Evolutionary conservation across 2,329 filamentous ascomycete species (phyloP).

Genomic region (Fusarium humuli): DNA sequence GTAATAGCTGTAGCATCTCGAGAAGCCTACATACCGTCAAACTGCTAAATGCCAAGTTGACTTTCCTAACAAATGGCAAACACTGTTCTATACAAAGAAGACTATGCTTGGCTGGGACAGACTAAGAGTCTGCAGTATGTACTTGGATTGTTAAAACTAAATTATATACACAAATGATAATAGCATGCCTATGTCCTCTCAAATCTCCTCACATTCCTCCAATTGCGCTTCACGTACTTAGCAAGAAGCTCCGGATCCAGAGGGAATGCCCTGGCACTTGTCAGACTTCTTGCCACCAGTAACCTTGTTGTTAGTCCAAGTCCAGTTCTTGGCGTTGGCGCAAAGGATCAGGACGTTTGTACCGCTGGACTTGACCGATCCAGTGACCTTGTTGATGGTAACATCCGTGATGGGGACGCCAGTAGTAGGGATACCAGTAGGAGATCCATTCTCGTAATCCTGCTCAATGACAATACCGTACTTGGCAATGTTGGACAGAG

Average conservation of each 20-base stretch:
- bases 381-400: conserved; percentile 57
- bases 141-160: not conserved
- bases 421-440: conserved; percentile 57
- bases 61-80: not conserved
- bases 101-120: not conserved
- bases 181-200: accelerated
- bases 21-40: not conserved
- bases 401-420: conserved; percentile 67
- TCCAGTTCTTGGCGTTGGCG: conserved; percentile 63
- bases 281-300: conserved; percentile 61
- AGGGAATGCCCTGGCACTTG: conserved; percentile 46
- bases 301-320: conserved; percentile 61
- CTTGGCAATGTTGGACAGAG: conserved; percentile 56
- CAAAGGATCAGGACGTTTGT: conserved; percentile 65
- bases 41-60: not conserved
- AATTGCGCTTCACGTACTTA: conserved; percentile 1
- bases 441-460: conserved; percentile 62
- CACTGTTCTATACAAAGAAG: not conserved
- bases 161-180: not conserved
- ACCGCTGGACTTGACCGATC: conserved; percentile 55
- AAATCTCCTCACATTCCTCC: not conserved
- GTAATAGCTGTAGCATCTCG: not conserved
- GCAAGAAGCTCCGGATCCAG: conserved; percentile 41
- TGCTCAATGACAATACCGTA: conserved; percentile 56
- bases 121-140: not conserved